These are phyloP conservation scores for Sphaerulina musiva DNA, from an alignment of 2,329 filamentous ascomycete genomes.

Conservation along the genomic window DNA sequence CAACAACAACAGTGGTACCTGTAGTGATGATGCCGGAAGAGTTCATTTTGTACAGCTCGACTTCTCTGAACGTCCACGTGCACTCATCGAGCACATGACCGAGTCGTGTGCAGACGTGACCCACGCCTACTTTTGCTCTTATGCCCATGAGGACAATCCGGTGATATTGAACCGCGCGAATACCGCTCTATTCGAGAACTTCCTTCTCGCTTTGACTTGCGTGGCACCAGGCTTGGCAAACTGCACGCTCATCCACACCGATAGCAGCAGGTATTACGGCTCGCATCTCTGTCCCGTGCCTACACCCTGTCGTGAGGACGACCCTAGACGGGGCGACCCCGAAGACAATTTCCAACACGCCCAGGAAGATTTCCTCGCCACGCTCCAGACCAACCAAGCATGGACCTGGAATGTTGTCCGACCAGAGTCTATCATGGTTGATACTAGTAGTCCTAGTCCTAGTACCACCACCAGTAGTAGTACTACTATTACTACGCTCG, in stretches of 20 bases:
- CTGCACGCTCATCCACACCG: slow-evolving; percentile 19
- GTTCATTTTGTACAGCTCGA: slow-evolving; percentile 33
- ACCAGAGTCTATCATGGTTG: slow-evolving; percentile 25
- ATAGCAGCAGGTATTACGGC: slow-evolving; percentile 14
- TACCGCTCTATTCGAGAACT: slow-evolving; percentile 32
- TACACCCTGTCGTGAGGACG: slow-evolving; percentile 12
- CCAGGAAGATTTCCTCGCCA: slow-evolving; percentile 17
- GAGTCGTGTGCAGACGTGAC: slow-evolving; percentile 28
- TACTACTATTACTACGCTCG: too few species aligned
- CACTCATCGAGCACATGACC: slow-evolving; percentile 19
- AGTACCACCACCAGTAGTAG: too few species aligned
- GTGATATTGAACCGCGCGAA: slow-evolving; percentile 25
- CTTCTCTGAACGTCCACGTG: slow-evolving; percentile 18
- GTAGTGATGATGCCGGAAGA: slow-evolving; percentile 25
- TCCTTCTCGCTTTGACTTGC: slow-evolving; percentile 27
- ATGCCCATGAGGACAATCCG: slow-evolving; percentile 33
- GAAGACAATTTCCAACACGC: slow-evolving; percentile 16
- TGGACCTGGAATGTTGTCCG: slow-evolving; percentile 31
- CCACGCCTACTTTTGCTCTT: slow-evolving; percentile 34
- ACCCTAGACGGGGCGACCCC: slow-evolving; percentile 1
- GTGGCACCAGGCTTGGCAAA: slow-evolving; percentile 25
- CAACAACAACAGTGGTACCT: too few species aligned
- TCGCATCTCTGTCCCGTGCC: slow-evolving; percentile 10
- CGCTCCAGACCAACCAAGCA: slow-evolving; percentile 25
- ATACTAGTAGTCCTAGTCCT: too few species aligned